Base-by-base conservation (phyloP, 1,284 basidiomycete species). In the Mycosarcoma mackinlayi region DNA sequence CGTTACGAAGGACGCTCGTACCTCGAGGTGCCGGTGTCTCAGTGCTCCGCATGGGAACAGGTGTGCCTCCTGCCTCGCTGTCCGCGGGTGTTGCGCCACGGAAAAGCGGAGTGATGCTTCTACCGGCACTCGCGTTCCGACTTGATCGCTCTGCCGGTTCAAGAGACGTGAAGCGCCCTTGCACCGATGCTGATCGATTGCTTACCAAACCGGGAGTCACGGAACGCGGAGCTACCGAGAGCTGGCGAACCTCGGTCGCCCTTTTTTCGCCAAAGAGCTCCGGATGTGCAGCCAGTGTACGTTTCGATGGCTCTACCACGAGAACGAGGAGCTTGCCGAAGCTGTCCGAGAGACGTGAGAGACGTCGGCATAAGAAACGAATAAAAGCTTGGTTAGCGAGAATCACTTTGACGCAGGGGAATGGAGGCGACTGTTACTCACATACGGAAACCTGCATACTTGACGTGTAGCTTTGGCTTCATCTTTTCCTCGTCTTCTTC, bases 261-360 rank as follows among this genome's bases (percentile, higher is more conserved):
- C 47, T 39, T 18, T 60, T 62, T 28, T 60, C 61, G 14, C 70
- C 71, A 35, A 76, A 74, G 19, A 76, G 68, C 45, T 73, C 62
- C 2, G 73, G 66, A 38, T 66, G 46, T 2, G 60, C 60, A 18
- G 69, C 65, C 3, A 75, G 48, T n/a, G 59, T 55, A 4, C 66
- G 53, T 34, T 70, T 73, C 10, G 66, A 61, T 19, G 73, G 73
- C 47, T 76, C 76, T 11, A 67, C 64, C 21, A 77, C 76, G 30
- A 79, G 61, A 3, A 79, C 70, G 16, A 79, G 67, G 45, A 78
- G 65, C 45, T 73, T 73, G 54, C 77, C 77, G 51, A 78, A 80
- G 21, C 73, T 78, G 49, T 51, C 14, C 8, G 18, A 4, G 27
- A 38, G 8, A 2, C 35, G 21, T 39, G 19, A 24, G 16, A 4